phyloP scores from a whole-genome alignment of 768 basidiomycete species.

The Suillus variegatus region DNA sequence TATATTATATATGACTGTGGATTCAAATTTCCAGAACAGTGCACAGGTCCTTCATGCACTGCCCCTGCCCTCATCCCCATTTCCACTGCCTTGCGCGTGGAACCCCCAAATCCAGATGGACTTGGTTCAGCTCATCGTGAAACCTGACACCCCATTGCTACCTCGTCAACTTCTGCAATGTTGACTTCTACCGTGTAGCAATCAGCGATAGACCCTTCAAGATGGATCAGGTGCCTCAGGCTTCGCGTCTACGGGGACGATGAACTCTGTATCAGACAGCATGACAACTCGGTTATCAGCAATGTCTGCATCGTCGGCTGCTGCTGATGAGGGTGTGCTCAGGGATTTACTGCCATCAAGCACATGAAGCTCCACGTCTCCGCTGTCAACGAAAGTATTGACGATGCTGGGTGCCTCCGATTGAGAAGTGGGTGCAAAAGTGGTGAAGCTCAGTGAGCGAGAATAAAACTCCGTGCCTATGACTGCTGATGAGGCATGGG shows the following conservation, averaged over 20 bases:
- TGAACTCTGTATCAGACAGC: too few species aligned
- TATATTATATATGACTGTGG: not conserved
- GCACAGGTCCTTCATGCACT: not conserved
- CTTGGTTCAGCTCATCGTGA: constrained; percentile 20
- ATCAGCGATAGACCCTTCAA: not conserved
- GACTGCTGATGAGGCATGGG: not conserved
- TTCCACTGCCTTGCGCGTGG: not conserved
- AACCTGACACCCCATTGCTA: constrained; percentile 1
- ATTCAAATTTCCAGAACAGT: not conserved
- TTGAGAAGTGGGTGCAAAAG: not conserved
- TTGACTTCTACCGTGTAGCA: not conserved
- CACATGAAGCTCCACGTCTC: not conserved
- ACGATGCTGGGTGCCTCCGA: not conserved
- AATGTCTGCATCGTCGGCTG: not conserved
- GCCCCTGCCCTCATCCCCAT: too few species aligned
- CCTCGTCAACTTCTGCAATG: constrained; percentile 3
- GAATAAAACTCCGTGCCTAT: not conserved
- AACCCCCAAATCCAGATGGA: not conserved
- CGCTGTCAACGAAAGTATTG: not conserved
- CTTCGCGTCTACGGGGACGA: not conserved
- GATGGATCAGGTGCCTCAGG: not conserved
- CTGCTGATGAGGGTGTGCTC: not conserved
- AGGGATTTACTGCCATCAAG: not conserved
- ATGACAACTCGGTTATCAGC: not conserved
- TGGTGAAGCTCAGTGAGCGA: not conserved